Evolutionary conservation across 306 rosid genomes (phyloP).

Genomic region (Corylus americana): DNA sequence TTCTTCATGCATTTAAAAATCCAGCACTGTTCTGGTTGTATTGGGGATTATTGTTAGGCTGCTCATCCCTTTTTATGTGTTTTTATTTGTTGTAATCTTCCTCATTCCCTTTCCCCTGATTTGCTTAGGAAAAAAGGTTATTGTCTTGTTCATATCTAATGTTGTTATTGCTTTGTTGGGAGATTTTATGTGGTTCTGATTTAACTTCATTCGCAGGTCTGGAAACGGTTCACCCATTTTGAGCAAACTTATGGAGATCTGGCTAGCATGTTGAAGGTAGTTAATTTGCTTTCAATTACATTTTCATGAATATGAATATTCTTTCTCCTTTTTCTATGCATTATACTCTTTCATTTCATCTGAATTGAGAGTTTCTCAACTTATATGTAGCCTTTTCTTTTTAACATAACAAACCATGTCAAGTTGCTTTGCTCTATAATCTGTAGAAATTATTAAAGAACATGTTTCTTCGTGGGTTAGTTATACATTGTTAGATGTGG

Average conservation of each 20-base stretch:
- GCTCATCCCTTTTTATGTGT: too few species aligned
- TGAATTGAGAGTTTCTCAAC: not conserved
- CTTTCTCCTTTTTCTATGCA: not conserved
- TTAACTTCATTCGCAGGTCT: slow-evolving; percentile 54
- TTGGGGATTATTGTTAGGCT: too few species aligned
- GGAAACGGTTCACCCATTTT: slow-evolving; percentile 83
- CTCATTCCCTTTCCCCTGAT: too few species aligned
- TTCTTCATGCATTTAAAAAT: not conserved
- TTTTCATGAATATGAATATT: slow-evolving; percentile 3
- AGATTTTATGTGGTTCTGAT: slow-evolving; percentile 21
- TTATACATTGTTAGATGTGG: not conserved
- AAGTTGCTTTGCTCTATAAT: not conserved
- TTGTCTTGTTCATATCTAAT: not conserved
- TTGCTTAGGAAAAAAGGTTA: too few species aligned
- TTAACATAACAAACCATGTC: not conserved
- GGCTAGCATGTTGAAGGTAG: slow-evolving; percentile 91
- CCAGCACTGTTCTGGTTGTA: too few species aligned
- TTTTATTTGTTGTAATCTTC: too few species aligned
- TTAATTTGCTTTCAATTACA: slow-evolving; percentile 11
- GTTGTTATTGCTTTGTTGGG: slow-evolving; percentile 3
- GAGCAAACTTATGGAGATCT: slow-evolving; percentile 96
- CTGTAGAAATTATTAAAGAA: not conserved
- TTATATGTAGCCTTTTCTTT: not conserved
- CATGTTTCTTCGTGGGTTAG: not conserved
- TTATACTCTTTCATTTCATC: slow-evolving; percentile 4